phyloP scores from a whole-genome alignment of 495 filamentous ascomycete species.

The Cercophora scortea region DNA sequence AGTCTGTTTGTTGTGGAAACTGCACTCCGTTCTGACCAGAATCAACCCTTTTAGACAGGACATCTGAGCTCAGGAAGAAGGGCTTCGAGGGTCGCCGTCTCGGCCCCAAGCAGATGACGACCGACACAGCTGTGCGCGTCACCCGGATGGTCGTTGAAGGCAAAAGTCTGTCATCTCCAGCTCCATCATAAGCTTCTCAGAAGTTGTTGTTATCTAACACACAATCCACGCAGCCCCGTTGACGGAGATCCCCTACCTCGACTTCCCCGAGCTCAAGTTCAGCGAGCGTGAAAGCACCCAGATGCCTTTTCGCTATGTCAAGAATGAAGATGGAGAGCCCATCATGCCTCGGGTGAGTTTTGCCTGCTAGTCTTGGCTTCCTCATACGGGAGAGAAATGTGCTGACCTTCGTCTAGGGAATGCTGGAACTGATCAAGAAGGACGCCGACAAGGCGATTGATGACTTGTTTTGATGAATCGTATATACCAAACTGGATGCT shows the following conservation, averaged over 20 bases:
- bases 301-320: slow-evolving; percentile 97
- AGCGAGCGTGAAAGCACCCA: slow-evolving; percentile 86
- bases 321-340: slow-evolving; percentile 60
- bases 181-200: background rate
- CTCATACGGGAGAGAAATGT: background rate
- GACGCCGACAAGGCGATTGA: slow-evolving; percentile 88
- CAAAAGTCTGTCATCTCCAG: slow-evolving; percentile 47
- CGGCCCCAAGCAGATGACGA: slow-evolving; percentile 96
- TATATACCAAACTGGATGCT: background rate
- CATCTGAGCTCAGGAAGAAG: slow-evolving; percentile 84
- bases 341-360: slow-evolving; percentile 78
- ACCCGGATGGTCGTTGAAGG: slow-evolving; percentile 82
- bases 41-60: slow-evolving; percentile 60
- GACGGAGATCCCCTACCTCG: slow-evolving; percentile 68
- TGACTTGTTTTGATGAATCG: slow-evolving; percentile 60
- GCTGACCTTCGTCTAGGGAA: slow-evolving; percentile 51
- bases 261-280: slow-evolving; percentile 81
- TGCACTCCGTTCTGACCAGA: background rate
- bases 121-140: slow-evolving; percentile 91
- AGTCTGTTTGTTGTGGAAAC: background rate
- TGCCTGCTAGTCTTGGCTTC: background rate
- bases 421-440: slow-evolving; percentile 87
- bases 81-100: slow-evolving; percentile 83
- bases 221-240: slow-evolving; percentile 50
- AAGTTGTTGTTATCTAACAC: background rate